phyloP scores from a whole-genome alignment of 495 filamentous ascomycete species.

The Neurospora intermedia region DNA sequence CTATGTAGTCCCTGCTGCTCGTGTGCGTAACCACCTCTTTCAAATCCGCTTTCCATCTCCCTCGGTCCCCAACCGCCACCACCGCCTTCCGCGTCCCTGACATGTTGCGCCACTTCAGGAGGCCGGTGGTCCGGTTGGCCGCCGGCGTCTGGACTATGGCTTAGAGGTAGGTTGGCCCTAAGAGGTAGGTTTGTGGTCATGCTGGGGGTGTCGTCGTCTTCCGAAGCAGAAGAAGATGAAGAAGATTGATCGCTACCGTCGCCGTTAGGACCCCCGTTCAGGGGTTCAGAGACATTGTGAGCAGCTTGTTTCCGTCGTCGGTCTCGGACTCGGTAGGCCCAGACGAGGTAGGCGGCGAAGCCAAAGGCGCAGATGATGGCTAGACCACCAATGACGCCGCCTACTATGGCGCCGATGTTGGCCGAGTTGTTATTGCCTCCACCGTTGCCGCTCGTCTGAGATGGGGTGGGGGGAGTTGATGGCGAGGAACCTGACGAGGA shows the following conservation, averaged over 20 bases:
- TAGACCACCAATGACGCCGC: neutral
- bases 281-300: neutral
- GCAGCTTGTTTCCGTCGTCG: neutral
- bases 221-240: neutral
- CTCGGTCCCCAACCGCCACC: neutral
- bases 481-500: neutral
- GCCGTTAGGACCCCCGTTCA: neutral
- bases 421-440: neutral
- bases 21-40: neutral
- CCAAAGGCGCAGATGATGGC: neutral
- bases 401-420: neutral
- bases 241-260: neutral
- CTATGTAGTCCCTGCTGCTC: neutral
- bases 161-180: neutral
- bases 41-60: neutral
- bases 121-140: neutral
- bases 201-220: neutral
- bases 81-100: neutral
- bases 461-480: neutral
- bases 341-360: neutral
- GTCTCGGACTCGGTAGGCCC: neutral
- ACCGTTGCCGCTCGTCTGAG: neutral
- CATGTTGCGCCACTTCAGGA: neutral
- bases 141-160: neutral
- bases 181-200: neutral